phyloP scores from a whole-genome alignment of 345 rosid genomes.

The Erysimum cheiranthoides region DNA sequence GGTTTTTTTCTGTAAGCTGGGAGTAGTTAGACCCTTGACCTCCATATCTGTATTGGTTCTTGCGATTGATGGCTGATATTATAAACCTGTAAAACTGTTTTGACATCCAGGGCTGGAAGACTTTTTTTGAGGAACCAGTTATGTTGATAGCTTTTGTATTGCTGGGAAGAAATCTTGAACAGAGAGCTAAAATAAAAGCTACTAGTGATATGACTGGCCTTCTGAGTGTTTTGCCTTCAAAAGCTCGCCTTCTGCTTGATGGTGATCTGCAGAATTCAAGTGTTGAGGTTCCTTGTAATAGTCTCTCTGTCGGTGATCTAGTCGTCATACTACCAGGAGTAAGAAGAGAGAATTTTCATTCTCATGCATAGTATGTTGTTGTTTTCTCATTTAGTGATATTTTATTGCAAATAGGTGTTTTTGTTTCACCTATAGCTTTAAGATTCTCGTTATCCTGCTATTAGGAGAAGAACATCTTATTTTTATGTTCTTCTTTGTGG shows the following conservation, averaged over 20 bases:
- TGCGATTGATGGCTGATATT: slow-evolving; percentile 30
- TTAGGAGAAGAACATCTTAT: slow-evolving; percentile 6
- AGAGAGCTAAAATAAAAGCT: slow-evolving; percentile 97
- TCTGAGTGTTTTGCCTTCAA: slow-evolving; percentile 81
- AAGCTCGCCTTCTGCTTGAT: slow-evolving; percentile 88
- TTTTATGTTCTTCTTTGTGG: slow-evolving; percentile 1
- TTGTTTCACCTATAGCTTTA: not conserved
- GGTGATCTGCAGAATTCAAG: slow-evolving; percentile 53
- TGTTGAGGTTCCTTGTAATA: slow-evolving; percentile 86
- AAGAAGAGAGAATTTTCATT: slow-evolving; percentile 51
- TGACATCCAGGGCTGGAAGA: slow-evolving; percentile 87
- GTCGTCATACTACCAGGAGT: slow-evolving; percentile 93
- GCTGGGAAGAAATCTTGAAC: slow-evolving; percentile 97
- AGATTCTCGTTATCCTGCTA: slow-evolving; percentile 8
- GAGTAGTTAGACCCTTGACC: slow-evolving; percentile 10
- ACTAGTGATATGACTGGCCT: slow-evolving; percentile 98
- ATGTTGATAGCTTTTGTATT: slow-evolving; percentile 95
- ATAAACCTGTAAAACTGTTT: slow-evolving; percentile 36
- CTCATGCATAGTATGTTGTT: slow-evolving; percentile 35
- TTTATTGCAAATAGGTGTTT: slow-evolving; percentile 1
- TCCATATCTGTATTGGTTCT: slow-evolving; percentile 23
- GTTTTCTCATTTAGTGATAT: slow-evolving; percentile 27
- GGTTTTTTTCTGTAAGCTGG: not conserved
- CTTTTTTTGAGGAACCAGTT: slow-evolving; percentile 95
- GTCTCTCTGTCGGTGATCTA: slow-evolving; percentile 86